Evolutionary conservation across 352 stramenopile genomes (phyloP).

Genomic region (Plasmopara halstedii): DNA sequence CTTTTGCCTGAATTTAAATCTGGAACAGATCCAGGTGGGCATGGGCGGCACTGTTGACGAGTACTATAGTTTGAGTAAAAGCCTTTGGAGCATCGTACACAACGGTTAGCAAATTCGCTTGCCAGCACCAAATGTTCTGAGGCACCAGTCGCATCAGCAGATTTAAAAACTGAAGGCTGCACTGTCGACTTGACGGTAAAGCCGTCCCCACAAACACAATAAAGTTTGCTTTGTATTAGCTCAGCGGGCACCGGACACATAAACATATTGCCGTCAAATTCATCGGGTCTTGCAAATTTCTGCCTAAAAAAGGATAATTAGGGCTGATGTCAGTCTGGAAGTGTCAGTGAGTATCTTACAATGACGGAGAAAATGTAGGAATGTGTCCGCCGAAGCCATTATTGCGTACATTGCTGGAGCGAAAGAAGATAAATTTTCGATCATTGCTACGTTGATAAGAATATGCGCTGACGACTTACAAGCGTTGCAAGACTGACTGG

Average conservation of each 20-base stretch:
- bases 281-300: conserved; percentile 4
- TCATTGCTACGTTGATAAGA: too few species aligned
- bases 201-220: conserved; percentile 27
- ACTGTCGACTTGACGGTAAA: conserved; percentile 4
- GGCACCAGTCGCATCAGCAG: background rate
- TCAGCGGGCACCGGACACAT: conserved; percentile 9
- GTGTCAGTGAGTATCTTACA: conserved; percentile 17
- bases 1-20: background rate
- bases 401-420: conserved; percentile 23
- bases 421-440: background rate
- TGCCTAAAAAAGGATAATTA: conserved; percentile 2
- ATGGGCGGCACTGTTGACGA: conserved; percentile 28
- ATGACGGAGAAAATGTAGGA: conserved; percentile 13
- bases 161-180: background rate
- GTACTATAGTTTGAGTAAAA: conserved; percentile 45
- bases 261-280: conserved; percentile 15
- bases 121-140: conserved; percentile 3
- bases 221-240: conserved; percentile 18
- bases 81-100: conserved; percentile 26
- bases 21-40: conserved; percentile 21
- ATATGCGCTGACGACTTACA: conserved; percentile 34
- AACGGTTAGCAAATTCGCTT: conserved; percentile 13
- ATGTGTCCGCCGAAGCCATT: conserved; percentile 28
- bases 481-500: conserved; percentile 31
- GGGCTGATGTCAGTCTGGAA: background rate